phyloP scores from a whole-genome alignment of 2,329 filamentous ascomycete species.

The Diaporthe humulicola region DNA sequence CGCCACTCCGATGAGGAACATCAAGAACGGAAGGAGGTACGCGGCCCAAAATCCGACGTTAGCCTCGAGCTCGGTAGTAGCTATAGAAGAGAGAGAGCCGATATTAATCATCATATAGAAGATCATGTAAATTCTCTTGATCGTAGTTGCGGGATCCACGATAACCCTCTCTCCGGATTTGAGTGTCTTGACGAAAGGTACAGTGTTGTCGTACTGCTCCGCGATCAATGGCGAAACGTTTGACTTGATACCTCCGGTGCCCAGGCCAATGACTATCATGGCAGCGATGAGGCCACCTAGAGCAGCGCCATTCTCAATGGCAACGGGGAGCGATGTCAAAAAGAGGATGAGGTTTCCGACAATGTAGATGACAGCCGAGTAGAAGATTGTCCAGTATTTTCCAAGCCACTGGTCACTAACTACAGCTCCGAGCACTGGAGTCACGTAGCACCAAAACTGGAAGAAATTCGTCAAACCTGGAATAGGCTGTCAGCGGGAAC shows the following conservation, averaged over 20 bases:
- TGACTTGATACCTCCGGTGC: conserved; percentile 68
- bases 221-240: conserved; percentile 72
- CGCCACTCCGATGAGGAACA: conserved; percentile 72
- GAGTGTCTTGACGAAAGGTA: conserved; percentile 57
- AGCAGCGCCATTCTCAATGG: conserved; percentile 40
- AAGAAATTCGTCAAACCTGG: conserved; percentile 38
- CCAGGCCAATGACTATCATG: conserved; percentile 42
- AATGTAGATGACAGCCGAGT: conserved; percentile 36
- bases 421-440: conserved; percentile 38
- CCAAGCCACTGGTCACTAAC: conserved; percentile 38
- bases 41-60: conserved; percentile 78
- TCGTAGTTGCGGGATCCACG: conserved; percentile 74
- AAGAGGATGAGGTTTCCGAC: conserved; percentile 38
- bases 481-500: not conserved
- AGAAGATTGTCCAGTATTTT: conserved; percentile 40
- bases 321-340: conserved; percentile 36
- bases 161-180: conserved; percentile 70
- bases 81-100: conserved; percentile 76
- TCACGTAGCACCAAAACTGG: conserved; percentile 41
- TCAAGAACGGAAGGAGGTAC: conserved; percentile 68
- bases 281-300: conserved; percentile 36
- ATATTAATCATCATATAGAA: conserved; percentile 83
- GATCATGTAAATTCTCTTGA: conserved; percentile 49
- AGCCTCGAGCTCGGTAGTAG: conserved; percentile 77
- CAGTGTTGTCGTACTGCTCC: conserved; percentile 74